Conservation (phyloP, 2,329 filamentous ascomycete genomes). For the Dendryphion nanum region DNA sequence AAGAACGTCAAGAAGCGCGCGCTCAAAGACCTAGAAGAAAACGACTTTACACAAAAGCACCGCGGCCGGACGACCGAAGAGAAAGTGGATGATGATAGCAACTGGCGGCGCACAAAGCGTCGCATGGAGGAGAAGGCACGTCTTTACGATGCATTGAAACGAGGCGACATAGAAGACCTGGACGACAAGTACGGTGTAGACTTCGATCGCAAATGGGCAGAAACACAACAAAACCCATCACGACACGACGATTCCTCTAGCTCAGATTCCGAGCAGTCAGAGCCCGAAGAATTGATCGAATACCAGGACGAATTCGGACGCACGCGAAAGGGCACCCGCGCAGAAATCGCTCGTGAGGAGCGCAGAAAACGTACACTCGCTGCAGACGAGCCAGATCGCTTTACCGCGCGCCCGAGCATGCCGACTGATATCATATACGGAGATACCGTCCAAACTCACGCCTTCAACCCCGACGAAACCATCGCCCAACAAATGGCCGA, state of each 20-base stretch:
- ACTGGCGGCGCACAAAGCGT: slow-evolving; percentile 66
- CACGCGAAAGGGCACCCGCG: slow-evolving; percentile 68
- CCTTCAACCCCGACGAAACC: slow-evolving; percentile 73
- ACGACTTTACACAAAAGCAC: slow-evolving; percentile 60
- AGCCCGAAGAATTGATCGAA: slow-evolving; percentile 72
- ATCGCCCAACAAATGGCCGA: slow-evolving; percentile 70
- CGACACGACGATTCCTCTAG: slow-evolving; percentile 42
- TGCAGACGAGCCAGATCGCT: slow-evolving; percentile 63
- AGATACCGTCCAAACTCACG: slow-evolving; percentile 77
- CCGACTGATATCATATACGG: slow-evolving; percentile 78
- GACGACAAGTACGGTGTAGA: slow-evolving; percentile 72
- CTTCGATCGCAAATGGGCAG: slow-evolving; percentile 95
- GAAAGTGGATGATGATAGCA: slow-evolving; percentile 57
- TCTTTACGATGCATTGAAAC: slow-evolving; percentile 85
- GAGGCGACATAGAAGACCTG: slow-evolving; percentile 70
- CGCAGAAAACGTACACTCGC: slow-evolving; percentile 56
- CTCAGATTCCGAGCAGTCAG: slow-evolving; percentile 33
- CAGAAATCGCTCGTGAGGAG: slow-evolving; percentile 65
- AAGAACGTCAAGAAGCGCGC: slow-evolving; percentile 63
- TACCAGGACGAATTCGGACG: slow-evolving; percentile 92
- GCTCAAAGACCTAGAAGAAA: slow-evolving; percentile 57
- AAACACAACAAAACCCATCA: slow-evolving; percentile 49
- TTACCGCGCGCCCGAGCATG: slow-evolving; percentile 65
- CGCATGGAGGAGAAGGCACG: slow-evolving; percentile 89
- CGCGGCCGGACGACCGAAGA: slow-evolving; percentile 54